Conservation (phyloP, 225 moss, liverwort and hornwort species). For the Polytrichum formosum region DNA sequence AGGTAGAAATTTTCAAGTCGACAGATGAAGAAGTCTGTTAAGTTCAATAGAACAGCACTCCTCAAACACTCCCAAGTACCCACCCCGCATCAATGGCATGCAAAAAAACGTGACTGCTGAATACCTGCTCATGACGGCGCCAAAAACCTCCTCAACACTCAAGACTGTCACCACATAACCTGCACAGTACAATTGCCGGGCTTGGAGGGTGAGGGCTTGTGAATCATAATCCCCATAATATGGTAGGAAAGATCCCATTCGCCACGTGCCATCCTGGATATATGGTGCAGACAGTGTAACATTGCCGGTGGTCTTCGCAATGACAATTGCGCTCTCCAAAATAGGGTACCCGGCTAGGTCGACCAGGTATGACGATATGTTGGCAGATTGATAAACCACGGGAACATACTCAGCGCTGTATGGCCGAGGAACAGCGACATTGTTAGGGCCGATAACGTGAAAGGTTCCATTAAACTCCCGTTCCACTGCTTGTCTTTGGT, state of each 20-base stretch:
- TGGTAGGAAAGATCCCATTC: slow-evolving; percentile 35
- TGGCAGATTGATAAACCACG: slow-evolving; percentile 21
- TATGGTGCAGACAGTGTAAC: slow-evolving; percentile 37
- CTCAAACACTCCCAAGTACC: neutral
- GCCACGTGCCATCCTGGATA: slow-evolving; percentile 9
- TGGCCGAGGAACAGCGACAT: neutral
- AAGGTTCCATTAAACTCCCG: slow-evolving; percentile 31
- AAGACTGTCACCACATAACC: slow-evolving; percentile 69
- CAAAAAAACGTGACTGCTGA: slow-evolving; percentile 12
- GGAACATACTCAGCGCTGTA: slow-evolving; percentile 30
- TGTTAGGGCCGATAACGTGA: neutral
- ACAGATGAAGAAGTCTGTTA: no score
- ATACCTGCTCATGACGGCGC: slow-evolving; percentile 49
- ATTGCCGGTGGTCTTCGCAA: slow-evolving; percentile 29
- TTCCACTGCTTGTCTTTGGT: slow-evolving; percentile 54
- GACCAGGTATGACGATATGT: slow-evolving; percentile 9
- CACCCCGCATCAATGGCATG: neutral
- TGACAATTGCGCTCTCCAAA: neutral
- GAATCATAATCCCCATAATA: slow-evolving; percentile 26
- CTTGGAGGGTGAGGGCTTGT: slow-evolving; percentile 3
- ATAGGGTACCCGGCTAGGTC: slow-evolving; percentile 22
- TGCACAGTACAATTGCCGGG: slow-evolving; percentile 21
- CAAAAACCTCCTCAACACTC: slow-evolving; percentile 64
- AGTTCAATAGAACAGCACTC: no score
- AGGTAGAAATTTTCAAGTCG: no score